phyloP scores from a whole-genome alignment of 345 rosid species.

The Gossypium bickii region DNA sequence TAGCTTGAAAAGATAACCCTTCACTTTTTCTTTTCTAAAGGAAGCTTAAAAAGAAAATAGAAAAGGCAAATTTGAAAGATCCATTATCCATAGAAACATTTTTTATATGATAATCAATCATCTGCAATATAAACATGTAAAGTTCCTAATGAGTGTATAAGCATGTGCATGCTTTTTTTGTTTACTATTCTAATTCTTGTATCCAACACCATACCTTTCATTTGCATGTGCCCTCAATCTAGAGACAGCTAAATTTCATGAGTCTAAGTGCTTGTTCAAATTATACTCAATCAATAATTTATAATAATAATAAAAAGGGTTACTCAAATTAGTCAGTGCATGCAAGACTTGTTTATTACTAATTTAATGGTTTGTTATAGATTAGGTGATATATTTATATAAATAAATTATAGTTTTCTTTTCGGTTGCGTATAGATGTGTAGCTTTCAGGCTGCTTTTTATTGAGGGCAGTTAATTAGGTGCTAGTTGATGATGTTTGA shows the following conservation, averaged over 20 bases:
- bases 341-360: background rate
- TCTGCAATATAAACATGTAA: background rate
- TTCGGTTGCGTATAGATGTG: background rate
- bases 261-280: background rate
- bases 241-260: background rate
- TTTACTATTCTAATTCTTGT: background rate
- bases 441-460: background rate
- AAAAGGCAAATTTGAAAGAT: too few relatives aligned
- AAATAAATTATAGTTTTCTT: background rate
- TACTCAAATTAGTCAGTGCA: background rate
- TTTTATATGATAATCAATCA: background rate
- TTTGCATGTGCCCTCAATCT: background rate
- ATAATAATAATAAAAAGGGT: background rate
- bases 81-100: background rate
- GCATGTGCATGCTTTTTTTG: background rate
- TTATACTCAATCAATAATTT: background rate
- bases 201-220: background rate
- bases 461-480: constrained; percentile 4
- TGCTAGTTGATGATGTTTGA: background rate
- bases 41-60: too few relatives aligned
- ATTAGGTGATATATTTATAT: background rate
- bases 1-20: too few relatives aligned
- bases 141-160: background rate
- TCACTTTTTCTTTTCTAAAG: background rate
- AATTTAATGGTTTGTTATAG: constrained; percentile 1